Evolutionary conservation across 164 flowering plant genomes (phyloP), one percentile per base, ranked within the genome.

Genomic region (Dillenia suffruticosa): DNA sequence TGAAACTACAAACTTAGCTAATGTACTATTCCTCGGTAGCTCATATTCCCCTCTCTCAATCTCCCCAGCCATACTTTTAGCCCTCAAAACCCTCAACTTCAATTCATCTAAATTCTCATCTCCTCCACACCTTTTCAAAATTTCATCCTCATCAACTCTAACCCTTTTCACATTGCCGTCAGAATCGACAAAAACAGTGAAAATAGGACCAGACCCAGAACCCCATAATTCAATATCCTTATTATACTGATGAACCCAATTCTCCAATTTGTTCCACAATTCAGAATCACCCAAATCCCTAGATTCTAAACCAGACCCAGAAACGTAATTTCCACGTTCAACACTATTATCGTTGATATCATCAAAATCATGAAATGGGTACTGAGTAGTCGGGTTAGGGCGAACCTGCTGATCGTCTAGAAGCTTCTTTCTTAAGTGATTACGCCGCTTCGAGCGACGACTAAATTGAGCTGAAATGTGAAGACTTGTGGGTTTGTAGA

Each of bases 171-270:
- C 80, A 57, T 72, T 84, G 17, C 92, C 90, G 49, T 72, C 78
- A 54, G 69, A 60, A 79, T 83, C 88, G 53, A 76, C 73, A 75
- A 62, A 73, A 58, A 86, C 81, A 8, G 88, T 84, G 47, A 88
- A 88, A 68, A 90, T 74, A 9, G 82, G 82, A 62, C 79, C 76
- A 14, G 86, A 81, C 51, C 96, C 98, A 65, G 73, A 47, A 10
- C 96, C 95, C 96, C 93, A 90, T 56, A 74, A 74, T 71, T 85
- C 88, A 8, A 51, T 56, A 67, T 92, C 96, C 47, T 65, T 80
- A 74, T 79, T 86, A 72, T 81, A 89, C 69, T 78, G 90, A 58
- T 81, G 76, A 58, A 74, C 77, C 96, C 93, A 89, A 57, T 60
- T 76, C 73, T 82, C 89, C 58, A 86, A 71, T 64, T 76, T 81